Evolutionary conservation across 106 monocot species (phyloP).

Genomic region (Posidonia australis): DNA sequence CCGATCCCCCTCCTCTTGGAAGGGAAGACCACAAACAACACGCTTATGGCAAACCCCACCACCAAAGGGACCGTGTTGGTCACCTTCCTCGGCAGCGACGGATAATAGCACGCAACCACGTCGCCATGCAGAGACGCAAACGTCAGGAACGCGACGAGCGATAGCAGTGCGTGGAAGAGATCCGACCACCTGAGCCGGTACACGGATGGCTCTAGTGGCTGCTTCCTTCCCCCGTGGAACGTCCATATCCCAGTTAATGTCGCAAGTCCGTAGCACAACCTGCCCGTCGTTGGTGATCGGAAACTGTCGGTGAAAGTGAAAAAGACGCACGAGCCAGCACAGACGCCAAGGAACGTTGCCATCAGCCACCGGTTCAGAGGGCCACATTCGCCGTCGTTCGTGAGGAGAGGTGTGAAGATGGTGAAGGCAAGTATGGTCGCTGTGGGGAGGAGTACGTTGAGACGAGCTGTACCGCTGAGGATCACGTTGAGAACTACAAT

Average conservation of each 20-base stretch:
- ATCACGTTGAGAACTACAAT: constrained; percentile 40
- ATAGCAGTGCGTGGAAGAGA: constrained; percentile 32
- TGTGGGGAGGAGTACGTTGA: constrained; percentile 59
- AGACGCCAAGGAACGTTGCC: constrained; percentile 32
- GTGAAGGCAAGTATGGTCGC: constrained; percentile 67
- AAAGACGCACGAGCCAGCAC: constrained; percentile 57
- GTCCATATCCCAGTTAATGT: constrained; percentile 38
- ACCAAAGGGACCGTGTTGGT: constrained; percentile 37
- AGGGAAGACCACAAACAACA: constrained; percentile 54
- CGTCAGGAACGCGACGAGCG: constrained; percentile 38
- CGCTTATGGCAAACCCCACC: constrained; percentile 49
- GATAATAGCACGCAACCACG: constrained; percentile 42
- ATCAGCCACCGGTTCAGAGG: constrained; percentile 21
- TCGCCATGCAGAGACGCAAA: constrained; percentile 46
- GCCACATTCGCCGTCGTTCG: constrained; percentile 44
- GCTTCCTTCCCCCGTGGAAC: constrained; percentile 29
- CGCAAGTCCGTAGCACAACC: constrained; percentile 43
- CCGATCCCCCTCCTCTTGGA: constrained; percentile 55
- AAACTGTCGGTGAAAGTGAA: constrained; percentile 62
- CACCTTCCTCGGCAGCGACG: constrained; percentile 49
- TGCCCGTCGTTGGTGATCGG: constrained; percentile 19
- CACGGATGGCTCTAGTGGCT: constrained; percentile 10
- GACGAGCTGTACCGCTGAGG: constrained; percentile 51
- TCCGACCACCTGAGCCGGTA: constrained; percentile 46
- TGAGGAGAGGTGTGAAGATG: constrained; percentile 50